Evolutionary conservation across 2,329 filamentous ascomycete species (phyloP), one percentile per base, ranked within the genome.

Genomic region (Penicillium vulpinum): DNA sequence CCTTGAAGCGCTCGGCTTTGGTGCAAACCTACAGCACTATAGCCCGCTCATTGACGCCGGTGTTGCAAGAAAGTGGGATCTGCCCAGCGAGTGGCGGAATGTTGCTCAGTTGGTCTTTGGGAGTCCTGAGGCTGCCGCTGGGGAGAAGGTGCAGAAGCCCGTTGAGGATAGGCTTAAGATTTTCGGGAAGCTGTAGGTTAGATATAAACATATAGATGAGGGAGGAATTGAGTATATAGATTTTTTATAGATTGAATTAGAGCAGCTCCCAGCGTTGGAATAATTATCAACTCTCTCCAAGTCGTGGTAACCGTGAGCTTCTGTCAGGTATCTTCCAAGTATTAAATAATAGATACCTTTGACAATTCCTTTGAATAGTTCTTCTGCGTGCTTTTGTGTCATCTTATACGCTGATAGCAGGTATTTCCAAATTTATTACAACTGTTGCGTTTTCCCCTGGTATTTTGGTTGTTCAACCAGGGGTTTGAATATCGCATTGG

Each of bases 11-110:
- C 91, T 94, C 73, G 91, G 92, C 29, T 84, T 95, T 55, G 91
- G 91, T 63, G 89, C 88, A 72, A 96, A 92, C 82, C 83, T 96
- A 51, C 92, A 96, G 82, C 92, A 96, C 80, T 96, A 96, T 82
- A 94, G 91, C 83, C 91, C 91, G 21, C 76, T 96, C 57, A 85
- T 95, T 66, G 89, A 96, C 77, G 81, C 82, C 63, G 85, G 87
- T 78, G 88, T 92, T 51, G 77, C 82, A 43, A 79, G 79, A 60
- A 79, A 85, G 66, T 96, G 90, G 89, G 82, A 82, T 56, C 67
- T 96, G 31, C 88, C 90, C 41, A 69, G 77, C 18, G 82, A 83
- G 67, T 96, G 92, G 91, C 85, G 84, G 70, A 83, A 96, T 62
- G 85, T 88, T 70, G 88, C 89, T 24, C 91, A 96, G 82, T 80